Evolutionary conservation across 1,139 yeast species (phyloP).

Genomic region (Trichomonascaceae sp.): DNA sequence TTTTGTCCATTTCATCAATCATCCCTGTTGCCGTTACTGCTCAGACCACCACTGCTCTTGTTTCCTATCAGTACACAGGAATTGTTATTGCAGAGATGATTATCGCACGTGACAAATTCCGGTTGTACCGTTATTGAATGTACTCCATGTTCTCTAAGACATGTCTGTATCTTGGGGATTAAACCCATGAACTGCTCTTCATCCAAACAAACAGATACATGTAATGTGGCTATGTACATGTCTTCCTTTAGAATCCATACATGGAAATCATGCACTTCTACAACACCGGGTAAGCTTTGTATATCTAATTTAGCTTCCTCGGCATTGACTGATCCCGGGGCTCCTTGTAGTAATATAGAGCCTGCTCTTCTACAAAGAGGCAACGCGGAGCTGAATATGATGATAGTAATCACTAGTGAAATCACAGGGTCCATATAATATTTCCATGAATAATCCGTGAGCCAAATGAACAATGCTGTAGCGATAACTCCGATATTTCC

Average conservation of each 20-base stretch:
- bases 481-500: constrained; percentile 92
- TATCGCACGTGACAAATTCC: constrained; percentile 43
- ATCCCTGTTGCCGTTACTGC: background rate
- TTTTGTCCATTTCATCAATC: background rate
- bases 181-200: constrained; percentile 65
- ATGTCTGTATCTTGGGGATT: constrained; percentile 70
- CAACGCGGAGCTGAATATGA: constrained; percentile 84
- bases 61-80: background rate
- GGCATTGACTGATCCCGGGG: constrained; percentile 77
- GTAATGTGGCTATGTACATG: constrained; percentile 81
- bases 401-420: constrained; percentile 76
- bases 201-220: constrained; percentile 61
- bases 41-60: background rate
- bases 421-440: constrained; percentile 81
- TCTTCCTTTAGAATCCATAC: constrained; percentile 94
- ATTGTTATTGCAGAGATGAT: background rate
- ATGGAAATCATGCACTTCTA: constrained; percentile 89
- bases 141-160: constrained; percentile 78
- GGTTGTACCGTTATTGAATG: constrained; percentile 96
- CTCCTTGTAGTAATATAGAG: constrained; percentile 84
- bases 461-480: constrained; percentile 91
- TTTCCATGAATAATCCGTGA: constrained; percentile 83
- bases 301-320: constrained; percentile 68
- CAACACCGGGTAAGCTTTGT: constrained; percentile 58
- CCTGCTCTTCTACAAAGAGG: constrained; percentile 87